Evolutionary conservation across 768 basidiomycete genomes (phyloP), one percentile per base, ranked within the genome.

Genomic region (Glaciozyma martinii): DNA sequence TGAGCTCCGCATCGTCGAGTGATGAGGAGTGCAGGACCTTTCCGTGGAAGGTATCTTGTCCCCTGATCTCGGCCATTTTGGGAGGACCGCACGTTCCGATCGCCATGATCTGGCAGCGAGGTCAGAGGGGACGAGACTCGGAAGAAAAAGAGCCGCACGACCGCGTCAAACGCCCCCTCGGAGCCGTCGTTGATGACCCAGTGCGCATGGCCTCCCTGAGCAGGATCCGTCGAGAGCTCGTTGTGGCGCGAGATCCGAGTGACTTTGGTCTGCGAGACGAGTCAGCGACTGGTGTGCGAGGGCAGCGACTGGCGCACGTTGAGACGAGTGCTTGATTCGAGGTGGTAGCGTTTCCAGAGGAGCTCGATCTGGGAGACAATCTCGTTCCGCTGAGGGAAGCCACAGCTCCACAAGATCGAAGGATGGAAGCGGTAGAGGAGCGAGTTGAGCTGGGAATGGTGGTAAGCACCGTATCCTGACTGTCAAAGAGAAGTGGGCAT

Each of bases 381-480:
- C 69, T 82, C 82, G 56, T 82, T 80, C n/a, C 80, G 71, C 21
- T 75, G 63, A 1, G 82, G 82, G 68, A 81, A 82, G 7, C 78
- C 77, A 43, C 72, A 69, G 16, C 74, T 74, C 82, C 82, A 83
- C 0, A 78, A 75, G 29, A 71, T 50, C 13, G 71, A 78, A 25
- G 81, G 81, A 65, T 81, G 80, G 72, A 82, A 82, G 53, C 82
- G 81, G 67, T 82, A 82, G 0, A 81, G 69, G 10, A 82, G 64
- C 1, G 80, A 81, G 56, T 66, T 66, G 56, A 66, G 60, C 57
- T 72, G 5, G 6, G 33, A 33, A 33, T 33, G 33, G 10, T 5
- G 10, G 33, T 33, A 33, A 33, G 5, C 10, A 33, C 6, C 33
- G 33, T 33, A 10, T 33, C 33, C 6, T 33, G 33, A 10, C 10